These are phyloP conservation scores for Cercospora zeae-maydis DNA, from an alignment of 2,329 filamentous ascomycete species.

Conservation along the genomic window DNA sequence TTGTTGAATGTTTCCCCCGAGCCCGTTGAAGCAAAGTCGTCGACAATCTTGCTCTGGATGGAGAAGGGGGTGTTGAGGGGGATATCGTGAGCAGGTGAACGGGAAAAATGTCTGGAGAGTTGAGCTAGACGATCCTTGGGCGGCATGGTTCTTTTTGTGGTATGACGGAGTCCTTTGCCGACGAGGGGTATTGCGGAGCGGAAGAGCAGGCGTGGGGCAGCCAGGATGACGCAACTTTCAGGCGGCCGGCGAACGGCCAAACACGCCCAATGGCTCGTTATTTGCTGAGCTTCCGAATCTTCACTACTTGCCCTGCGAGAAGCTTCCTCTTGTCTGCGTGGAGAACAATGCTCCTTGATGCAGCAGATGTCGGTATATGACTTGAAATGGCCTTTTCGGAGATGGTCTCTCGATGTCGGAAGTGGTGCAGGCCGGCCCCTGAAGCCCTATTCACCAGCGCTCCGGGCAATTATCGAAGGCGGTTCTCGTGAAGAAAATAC, in stretches of 20 bases:
- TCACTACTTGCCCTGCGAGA: neutral
- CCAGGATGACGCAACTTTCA: constrained; percentile 14
- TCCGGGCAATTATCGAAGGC: constrained; percentile 9
- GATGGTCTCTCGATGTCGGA: neutral
- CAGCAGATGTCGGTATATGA: neutral
- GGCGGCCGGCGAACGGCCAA: neutral
- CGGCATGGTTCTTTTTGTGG: constrained; percentile 28
- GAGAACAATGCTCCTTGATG: neutral
- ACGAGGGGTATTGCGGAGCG: constrained; percentile 13
- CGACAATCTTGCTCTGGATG: constrained; percentile 49
- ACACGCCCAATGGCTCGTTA: neutral
- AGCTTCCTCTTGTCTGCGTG: neutral
- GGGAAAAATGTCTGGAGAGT: constrained; percentile 59
- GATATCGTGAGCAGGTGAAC: constrained; percentile 50
- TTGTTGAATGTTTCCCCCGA: constrained; percentile 24
- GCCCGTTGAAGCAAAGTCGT: constrained; percentile 12
- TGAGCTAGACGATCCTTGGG: constrained; percentile 46
- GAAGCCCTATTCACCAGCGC: neutral
- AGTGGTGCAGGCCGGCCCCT: neutral
- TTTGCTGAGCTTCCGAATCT: neutral
- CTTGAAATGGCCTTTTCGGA: neutral
- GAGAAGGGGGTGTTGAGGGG: constrained; percentile 63
- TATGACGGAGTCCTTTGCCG: constrained; percentile 1
- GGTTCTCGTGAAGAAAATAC: constrained; percentile 9
- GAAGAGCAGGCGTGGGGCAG: constrained; percentile 16